Conservation (phyloP, 2,329 filamentous ascomycete genomes). For the Aspergillus vadensis region DNA sequence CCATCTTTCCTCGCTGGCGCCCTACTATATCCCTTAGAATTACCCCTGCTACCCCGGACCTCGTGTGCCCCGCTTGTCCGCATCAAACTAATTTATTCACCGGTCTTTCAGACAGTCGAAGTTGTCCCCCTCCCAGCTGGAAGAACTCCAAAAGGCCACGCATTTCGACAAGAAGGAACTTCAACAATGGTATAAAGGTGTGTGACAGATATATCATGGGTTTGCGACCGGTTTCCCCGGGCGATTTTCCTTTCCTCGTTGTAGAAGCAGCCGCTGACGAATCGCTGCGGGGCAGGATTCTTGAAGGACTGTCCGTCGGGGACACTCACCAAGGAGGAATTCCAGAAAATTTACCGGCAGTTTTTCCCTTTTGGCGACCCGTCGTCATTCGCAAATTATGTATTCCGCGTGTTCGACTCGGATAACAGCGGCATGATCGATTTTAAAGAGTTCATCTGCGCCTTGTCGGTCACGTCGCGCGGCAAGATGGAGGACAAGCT, state of each 20-base stretch:
- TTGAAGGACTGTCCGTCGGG: slow-evolving; percentile 97
- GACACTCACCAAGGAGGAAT: slow-evolving; percentile 96
- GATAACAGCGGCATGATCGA: slow-evolving; percentile 98
- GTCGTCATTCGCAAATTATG: slow-evolving; percentile 95
- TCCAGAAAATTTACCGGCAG: slow-evolving; percentile 99
- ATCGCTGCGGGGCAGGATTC: slow-evolving; percentile 65
- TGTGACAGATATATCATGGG: slow-evolving; percentile 27
- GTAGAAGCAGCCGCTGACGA: background rate
- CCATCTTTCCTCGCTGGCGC: too few species aligned
- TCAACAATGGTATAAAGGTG: slow-evolving; percentile 99
- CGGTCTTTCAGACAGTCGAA: slow-evolving; percentile 78
- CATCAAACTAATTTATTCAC: slow-evolving; percentile 1
- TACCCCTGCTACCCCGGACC: background rate
- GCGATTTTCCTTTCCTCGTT: background rate
- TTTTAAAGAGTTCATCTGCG: slow-evolving; percentile 99
- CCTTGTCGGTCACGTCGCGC: slow-evolving; percentile 90
- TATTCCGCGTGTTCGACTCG: slow-evolving; percentile 98
- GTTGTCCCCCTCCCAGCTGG: slow-evolving; percentile 93
- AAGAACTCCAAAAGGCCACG: slow-evolving; percentile 92
- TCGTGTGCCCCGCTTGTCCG: background rate
- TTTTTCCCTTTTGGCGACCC: slow-evolving; percentile 99
- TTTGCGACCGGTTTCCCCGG: too few species aligned
- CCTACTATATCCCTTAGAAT: background rate
- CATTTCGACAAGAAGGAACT: slow-evolving; percentile 99
- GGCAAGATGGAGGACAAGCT: slow-evolving; percentile 99